Evolutionary conservation across 805 yeast genomes (phyloP).

Genomic region (Candida corydali): DNA sequence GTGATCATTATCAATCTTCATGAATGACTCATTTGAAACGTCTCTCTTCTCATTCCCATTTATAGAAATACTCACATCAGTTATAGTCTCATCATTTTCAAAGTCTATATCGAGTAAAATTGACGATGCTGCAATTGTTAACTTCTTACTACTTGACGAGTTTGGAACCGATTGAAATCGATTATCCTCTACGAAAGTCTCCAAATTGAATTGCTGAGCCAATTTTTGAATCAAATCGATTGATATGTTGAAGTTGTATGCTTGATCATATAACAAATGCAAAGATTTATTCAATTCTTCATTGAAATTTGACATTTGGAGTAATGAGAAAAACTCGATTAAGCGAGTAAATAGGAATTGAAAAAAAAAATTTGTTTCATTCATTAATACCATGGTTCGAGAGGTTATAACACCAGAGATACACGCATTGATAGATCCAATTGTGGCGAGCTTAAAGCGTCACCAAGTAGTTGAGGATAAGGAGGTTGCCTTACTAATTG

Average conservation of each 20-base stretch:
- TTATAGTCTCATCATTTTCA: constrained; percentile 18
- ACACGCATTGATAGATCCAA: constrained; percentile 32
- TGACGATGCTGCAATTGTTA: constrained; percentile 40
- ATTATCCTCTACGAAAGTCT: constrained; percentile 34
- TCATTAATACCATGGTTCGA: not conserved
- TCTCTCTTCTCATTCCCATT: constrained; percentile 16
- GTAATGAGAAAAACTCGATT: not conserved
- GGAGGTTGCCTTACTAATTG: constrained; percentile 78
- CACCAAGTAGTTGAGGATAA: constrained; percentile 81
- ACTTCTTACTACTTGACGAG: constrained; percentile 20
- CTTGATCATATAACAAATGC: constrained; percentile 26
- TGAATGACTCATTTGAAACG: constrained; percentile 1
- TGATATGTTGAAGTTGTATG: constrained; percentile 26
- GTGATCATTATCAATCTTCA: not conserved
- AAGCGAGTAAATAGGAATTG: no score
- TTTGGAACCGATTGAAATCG: constrained; percentile 8
- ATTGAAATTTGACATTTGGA: constrained; percentile 16
- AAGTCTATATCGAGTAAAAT: constrained; percentile 39
- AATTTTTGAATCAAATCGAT: constrained; percentile 36
- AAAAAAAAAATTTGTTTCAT: constrained; percentile 1
- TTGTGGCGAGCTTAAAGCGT: constrained; percentile 61
- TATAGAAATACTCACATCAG: constrained; percentile 32
- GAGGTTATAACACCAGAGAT: constrained; percentile 26
- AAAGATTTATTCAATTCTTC: constrained; percentile 19
- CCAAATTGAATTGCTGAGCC: constrained; percentile 37